phyloP scores from a whole-genome alignment of 2,329 filamentous ascomycete genomes.

The Colletotrichum sp. region DNA sequence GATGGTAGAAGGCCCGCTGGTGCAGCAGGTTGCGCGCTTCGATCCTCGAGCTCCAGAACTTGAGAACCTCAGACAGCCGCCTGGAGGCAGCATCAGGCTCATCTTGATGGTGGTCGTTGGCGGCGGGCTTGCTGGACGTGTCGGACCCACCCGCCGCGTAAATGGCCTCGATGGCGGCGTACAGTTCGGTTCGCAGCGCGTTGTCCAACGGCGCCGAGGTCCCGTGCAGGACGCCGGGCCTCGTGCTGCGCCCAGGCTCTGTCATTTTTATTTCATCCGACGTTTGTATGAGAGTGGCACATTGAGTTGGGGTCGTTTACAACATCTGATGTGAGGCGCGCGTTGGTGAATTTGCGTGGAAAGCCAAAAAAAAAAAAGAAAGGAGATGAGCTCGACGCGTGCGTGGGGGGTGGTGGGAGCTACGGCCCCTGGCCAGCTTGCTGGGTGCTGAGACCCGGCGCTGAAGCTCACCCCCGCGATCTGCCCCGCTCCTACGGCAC shows the following conservation, averaged over 20 bases:
- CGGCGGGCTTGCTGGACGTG: background rate
- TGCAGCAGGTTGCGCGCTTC: background rate
- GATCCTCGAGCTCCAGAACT: background rate
- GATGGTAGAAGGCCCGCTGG: constrained; percentile 9
- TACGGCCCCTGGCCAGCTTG: background rate
- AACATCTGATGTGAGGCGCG: background rate
- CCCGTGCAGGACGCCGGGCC: background rate
- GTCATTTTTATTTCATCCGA: background rate
- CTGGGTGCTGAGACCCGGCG: background rate
- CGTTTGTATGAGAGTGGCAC: background rate
- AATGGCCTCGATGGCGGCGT: constrained; percentile 7
- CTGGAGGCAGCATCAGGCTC: background rate
- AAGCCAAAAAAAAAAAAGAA: background rate
- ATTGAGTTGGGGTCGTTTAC: background rate
- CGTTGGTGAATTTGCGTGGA: background rate
- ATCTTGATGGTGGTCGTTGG: background rate
- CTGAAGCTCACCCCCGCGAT: background rate
- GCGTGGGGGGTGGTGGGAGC: background rate
- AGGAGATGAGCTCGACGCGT: background rate
- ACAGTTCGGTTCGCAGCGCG: background rate
- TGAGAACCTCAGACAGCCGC: background rate
- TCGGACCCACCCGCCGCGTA: constrained; percentile 4
- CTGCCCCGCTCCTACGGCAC: background rate
- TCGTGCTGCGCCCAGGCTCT: background rate
- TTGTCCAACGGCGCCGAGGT: background rate